These are phyloP conservation scores for Fusarium algeriense DNA, from an alignment of 2,329 filamentous ascomycete genomes.

Conservation along the genomic window DNA sequence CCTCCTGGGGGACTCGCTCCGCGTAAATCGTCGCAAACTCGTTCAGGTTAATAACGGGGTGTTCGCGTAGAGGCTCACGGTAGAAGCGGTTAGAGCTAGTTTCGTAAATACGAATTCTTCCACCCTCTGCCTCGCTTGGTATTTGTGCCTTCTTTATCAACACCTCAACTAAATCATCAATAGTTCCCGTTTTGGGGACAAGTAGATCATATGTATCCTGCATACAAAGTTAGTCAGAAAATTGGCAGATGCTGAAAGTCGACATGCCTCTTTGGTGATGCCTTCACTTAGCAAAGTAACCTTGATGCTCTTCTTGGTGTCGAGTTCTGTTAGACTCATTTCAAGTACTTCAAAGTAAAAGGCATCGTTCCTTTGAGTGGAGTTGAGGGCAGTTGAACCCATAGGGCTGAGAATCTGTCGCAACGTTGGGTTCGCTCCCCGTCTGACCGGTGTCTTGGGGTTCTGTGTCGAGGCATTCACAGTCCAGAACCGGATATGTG, in stretches of 20 bases:
- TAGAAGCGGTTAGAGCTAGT: slow-evolving; percentile 85
- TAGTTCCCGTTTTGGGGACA: slow-evolving; percentile 85
- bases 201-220: slow-evolving; percentile 85
- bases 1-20: slow-evolving; percentile 82
- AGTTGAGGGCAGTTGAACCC: slow-evolving; percentile 75
- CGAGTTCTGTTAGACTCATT: slow-evolving; percentile 91
- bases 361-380: slow-evolving; percentile 78
- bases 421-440: slow-evolving; percentile 76
- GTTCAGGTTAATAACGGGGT: slow-evolving; percentile 82
- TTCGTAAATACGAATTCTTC: slow-evolving; percentile 84
- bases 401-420: slow-evolving; percentile 82
- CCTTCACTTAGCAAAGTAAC: slow-evolving; percentile 89
- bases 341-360: slow-evolving; percentile 95
- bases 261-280: slow-evolving; percentile 84
- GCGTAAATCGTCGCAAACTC: slow-evolving; percentile 88
- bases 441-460: slow-evolving; percentile 82
- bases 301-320: slow-evolving; percentile 90
- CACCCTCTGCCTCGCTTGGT: slow-evolving; percentile 76
- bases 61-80: slow-evolving; percentile 78
- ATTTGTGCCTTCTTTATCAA: slow-evolving; percentile 86
- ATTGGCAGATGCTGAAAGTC: background rate
- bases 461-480: slow-evolving; percentile 82
- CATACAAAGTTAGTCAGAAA: slow-evolving; percentile 7
- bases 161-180: slow-evolving; percentile 81
- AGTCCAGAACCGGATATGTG: slow-evolving; percentile 91